These are phyloP conservation scores for Aristolochia fimbriata DNA, from an alignment of 164 flowering plant species.

Conservation along the genomic window DNA sequence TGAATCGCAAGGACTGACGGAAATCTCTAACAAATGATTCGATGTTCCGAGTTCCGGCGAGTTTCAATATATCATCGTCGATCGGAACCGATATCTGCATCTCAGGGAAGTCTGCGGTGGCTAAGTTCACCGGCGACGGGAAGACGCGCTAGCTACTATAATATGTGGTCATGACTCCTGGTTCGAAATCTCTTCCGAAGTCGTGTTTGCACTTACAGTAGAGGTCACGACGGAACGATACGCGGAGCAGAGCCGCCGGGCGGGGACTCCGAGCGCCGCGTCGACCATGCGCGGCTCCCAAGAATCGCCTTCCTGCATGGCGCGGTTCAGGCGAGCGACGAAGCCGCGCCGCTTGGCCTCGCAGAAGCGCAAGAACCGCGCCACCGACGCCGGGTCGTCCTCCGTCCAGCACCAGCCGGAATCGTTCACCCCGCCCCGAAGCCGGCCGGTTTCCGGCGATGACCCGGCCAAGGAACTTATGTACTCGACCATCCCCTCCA, in stretches of 20 bases:
- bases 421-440: constrained; percentile 3
- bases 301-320: constrained; percentile 16
- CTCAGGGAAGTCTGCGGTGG: background rate
- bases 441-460: background rate
- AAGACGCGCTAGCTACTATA: background rate
- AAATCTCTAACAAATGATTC: too few relatives aligned
- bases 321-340: constrained; percentile 34
- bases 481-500: constrained; percentile 44
- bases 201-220: background rate
- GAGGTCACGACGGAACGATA: background rate
- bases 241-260: constrained; percentile 1
- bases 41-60: background rate
- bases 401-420: constrained; percentile 16
- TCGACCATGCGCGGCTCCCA: constrained; percentile 36
- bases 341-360: constrained; percentile 28
- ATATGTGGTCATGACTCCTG: background rate
- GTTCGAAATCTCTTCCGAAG: background rate
- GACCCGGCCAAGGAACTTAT: constrained; percentile 18
- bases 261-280: constrained; percentile 17
- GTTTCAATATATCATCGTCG: background rate
- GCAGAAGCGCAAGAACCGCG: constrained; percentile 23
- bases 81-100: background rate
- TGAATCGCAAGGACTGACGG: too few relatives aligned
- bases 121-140: background rate
- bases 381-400: constrained; percentile 22